Evolutionary conservation across 2,329 filamentous ascomycete species (phyloP), one percentile per base, ranked within the genome.

Genomic region (Fusarium musae): DNA sequence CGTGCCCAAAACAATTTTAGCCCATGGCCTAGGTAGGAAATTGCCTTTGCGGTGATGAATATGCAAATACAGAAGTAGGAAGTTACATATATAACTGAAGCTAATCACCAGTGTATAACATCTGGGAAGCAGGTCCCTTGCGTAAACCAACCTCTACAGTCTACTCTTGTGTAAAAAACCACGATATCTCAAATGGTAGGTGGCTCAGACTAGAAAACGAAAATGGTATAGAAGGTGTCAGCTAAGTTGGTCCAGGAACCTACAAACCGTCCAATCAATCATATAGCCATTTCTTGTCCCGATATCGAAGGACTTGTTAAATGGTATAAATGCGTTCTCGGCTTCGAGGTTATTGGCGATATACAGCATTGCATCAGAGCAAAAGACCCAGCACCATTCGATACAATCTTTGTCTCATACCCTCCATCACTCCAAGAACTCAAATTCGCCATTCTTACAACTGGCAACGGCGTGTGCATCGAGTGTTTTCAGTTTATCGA

Each of bases 161-260:
- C 37, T 21, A 8, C 37, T 21, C 11, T 11, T 39, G 11, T 39
- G 11, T 12, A 1, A 21, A 39, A n/a, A 8, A 5, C 39, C 21
- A 42, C 9, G 6, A 42, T 42, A 21, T 23, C n/a, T 12, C 42
- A 43, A 17, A 6, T 43, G 9, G 42, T 23, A 23, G 6, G 42
- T 43, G 6, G 9, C 7, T 11, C n/a, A 16, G 5, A 5, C 9
- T 17, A 7, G 6, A 28, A 28, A 8, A 28, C 7, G 28, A 28
- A 28, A 8, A 23, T 2, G 15, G 4, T 7, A 11, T 4, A 3
- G 6, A 4, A 15, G 16, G 23, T 23, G 4, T 10, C 13, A 42
- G 40, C 42, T 43, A 43, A 43, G 6, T 5, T n/a, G 5, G 2
- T 23, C 9, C n/a, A 43, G 42, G n/a, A 43, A 43, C 42, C 42